Conservation (phyloP, 192 early-diverging fungal species). For the Podila clonocystis region DNA sequence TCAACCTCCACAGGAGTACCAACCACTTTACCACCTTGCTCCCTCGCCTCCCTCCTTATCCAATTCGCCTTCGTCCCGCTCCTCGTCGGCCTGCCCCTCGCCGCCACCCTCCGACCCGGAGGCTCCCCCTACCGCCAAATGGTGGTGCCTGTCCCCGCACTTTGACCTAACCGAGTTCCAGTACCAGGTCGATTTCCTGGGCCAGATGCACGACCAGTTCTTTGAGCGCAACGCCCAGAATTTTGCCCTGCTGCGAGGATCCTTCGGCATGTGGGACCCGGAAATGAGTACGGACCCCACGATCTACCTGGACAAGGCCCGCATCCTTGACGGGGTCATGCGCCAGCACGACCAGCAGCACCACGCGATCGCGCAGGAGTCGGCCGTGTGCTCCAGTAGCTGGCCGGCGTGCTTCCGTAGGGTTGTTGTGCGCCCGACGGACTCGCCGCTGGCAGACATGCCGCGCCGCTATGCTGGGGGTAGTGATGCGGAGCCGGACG, state of each 20-base stretch:
- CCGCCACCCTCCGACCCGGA: neutral
- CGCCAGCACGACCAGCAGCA: neutral
- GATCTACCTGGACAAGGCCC: neutral
- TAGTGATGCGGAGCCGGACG: too few species aligned
- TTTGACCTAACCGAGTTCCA: neutral
- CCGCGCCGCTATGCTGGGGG: too few species aligned
- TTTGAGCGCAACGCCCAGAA: neutral
- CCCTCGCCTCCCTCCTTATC: too few species aligned
- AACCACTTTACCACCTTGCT: too few species aligned
- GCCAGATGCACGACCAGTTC: neutral
- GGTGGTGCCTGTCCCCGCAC: neutral
- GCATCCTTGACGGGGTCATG: neutral
- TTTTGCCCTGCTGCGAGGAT: neutral
- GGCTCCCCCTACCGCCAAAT: neutral
- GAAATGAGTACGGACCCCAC: neutral
- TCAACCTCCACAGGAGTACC: too few species aligned
- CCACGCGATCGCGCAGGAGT: neutral
- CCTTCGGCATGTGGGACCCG: neutral
- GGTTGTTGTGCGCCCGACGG: too few species aligned
- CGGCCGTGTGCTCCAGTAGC: neutral
- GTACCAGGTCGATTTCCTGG: neutral
- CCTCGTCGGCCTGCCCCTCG: too few species aligned
- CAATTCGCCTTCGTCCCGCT: too few species aligned
- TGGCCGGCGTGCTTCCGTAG: neutral
- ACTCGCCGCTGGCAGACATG: too few species aligned